phyloP scores from a whole-genome alignment of 768 basidiomycete species.

The Suillus sp. region DNA sequence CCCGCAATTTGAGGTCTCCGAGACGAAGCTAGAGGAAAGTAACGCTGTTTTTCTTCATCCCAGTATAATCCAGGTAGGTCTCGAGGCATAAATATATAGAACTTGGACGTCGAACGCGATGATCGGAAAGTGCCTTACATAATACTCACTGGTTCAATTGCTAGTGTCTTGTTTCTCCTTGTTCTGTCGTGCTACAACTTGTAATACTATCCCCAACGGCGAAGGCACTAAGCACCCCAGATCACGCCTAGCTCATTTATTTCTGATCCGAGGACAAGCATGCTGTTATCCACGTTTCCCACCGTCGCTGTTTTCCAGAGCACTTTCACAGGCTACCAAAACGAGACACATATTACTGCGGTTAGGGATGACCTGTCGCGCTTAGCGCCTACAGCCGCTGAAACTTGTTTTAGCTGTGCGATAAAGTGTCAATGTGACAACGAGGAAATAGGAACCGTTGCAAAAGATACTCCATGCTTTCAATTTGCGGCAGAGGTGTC shows the following conservation, averaged over 20 bases:
- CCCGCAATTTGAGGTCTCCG: constrained; percentile 13
- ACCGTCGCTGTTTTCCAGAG: neutral
- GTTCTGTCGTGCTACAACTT: neutral
- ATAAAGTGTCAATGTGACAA: neutral
- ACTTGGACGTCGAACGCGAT: neutral
- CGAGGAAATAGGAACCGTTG: neutral
- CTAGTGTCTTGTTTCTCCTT: neutral
- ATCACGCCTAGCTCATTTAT: constrained; percentile 2
- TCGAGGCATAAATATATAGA: constrained; percentile 44
- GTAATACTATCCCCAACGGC: neutral
- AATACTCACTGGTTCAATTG: neutral
- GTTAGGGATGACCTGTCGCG: neutral
- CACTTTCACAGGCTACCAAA: constrained; percentile 4
- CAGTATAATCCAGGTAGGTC: constrained; percentile 61
- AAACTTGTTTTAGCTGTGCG: constrained; percentile 1
- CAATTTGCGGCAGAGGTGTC: neutral
- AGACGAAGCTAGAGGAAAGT: constrained; percentile 54
- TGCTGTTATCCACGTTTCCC: neutral
- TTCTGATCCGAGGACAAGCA: neutral
- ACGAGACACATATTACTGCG: neutral
- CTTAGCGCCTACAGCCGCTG: neutral
- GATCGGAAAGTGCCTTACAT: neutral
- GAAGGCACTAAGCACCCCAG: neutral
- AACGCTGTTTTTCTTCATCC: constrained; percentile 52
- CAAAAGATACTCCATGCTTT: no score